These are phyloP conservation scores for Pseudocercospora macadamiae DNA, from an alignment of 2,329 filamentous ascomycete genomes.

Conservation along the genomic window DNA sequence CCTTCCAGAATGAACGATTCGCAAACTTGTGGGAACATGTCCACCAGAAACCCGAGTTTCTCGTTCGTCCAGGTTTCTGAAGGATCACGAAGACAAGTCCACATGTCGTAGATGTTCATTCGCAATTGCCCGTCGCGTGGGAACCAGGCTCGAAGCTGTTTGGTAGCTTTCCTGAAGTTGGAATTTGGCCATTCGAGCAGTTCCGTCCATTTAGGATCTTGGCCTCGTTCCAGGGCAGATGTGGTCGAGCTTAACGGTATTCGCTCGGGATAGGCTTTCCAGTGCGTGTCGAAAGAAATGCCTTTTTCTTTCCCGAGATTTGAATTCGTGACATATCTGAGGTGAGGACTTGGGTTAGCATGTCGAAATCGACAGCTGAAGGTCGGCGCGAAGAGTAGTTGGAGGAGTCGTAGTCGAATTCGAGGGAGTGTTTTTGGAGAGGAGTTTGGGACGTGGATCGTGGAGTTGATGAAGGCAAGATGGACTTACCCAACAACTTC, in stretches of 20 bases:
- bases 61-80: conserved; percentile 67
- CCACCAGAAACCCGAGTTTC: conserved; percentile 66
- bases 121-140: conserved; percentile 50
- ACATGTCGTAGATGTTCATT: conserved; percentile 61
- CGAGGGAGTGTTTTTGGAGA: conserved; percentile 9
- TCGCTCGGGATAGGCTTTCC: conserved; percentile 51
- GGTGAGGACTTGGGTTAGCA: conserved; percentile 32
- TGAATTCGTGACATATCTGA: conserved; percentile 64
- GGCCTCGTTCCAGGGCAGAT: conserved; percentile 44
- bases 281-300: conserved; percentile 58
- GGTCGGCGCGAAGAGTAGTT: conserved; percentile 8
- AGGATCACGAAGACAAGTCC: conserved; percentile 64
- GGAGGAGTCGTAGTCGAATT: conserved; percentile 16
- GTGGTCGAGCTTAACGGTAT: conserved; percentile 43
- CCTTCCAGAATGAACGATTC: conserved; percentile 48
- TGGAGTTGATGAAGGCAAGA: neutral
- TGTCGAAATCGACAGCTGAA: conserved; percentile 21
- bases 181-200: conserved; percentile 48
- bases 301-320: conserved; percentile 65
- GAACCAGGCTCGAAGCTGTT: conserved; percentile 57
- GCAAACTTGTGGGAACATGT: conserved; percentile 70
- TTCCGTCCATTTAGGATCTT: conserved; percentile 54
- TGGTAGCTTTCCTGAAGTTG: conserved; percentile 53
- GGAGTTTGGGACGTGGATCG: conserved; percentile 6
- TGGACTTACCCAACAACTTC: conserved; percentile 58